These are phyloP conservation scores for Actinomucor elegans DNA, from an alignment of 371 early-diverging fungal genomes.

Conservation along the genomic window DNA sequence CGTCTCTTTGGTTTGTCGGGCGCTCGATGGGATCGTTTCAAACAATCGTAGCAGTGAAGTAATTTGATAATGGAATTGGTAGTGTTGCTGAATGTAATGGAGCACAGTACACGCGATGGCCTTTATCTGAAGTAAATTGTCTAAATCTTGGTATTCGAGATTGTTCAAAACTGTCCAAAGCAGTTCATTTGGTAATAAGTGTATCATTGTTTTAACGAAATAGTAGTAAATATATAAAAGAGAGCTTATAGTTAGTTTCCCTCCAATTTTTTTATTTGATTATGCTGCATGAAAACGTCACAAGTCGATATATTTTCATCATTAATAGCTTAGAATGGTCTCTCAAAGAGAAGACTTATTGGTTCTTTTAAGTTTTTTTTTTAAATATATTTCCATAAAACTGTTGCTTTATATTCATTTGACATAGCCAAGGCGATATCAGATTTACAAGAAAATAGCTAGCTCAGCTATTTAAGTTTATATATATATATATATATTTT, in stretches of 20 bases:
- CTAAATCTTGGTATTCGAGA: conserved; percentile 35
- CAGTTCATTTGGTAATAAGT: conserved; percentile 38
- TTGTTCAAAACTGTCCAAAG: conserved; percentile 25
- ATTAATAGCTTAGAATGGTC: too few species aligned
- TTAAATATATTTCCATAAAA: too few species aligned
- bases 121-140: conserved; percentile 9
- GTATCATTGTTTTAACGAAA: conserved; percentile 16
- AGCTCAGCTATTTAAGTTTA: too few species aligned
- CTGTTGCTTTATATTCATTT: too few species aligned
- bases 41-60: conserved; percentile 21
- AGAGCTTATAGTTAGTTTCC: neutral
- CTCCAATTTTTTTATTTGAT: too few species aligned
- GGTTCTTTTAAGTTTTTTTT: too few species aligned
- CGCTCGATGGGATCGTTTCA: conserved; percentile 28
- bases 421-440: too few species aligned
- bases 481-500: too few species aligned
- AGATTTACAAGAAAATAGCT: too few species aligned
- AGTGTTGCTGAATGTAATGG: conserved; percentile 30
- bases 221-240: neutral
- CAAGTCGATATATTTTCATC: too few species aligned
- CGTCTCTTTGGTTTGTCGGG: conserved; percentile 20
- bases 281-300: neutral
- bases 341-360: too few species aligned
- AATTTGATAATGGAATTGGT: conserved; percentile 30
- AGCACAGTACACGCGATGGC: conserved; percentile 8